Evolutionary conservation across 176 grass and related monocot genomes (phyloP).

Genomic region (Bonia amplexicaulis): DNA sequence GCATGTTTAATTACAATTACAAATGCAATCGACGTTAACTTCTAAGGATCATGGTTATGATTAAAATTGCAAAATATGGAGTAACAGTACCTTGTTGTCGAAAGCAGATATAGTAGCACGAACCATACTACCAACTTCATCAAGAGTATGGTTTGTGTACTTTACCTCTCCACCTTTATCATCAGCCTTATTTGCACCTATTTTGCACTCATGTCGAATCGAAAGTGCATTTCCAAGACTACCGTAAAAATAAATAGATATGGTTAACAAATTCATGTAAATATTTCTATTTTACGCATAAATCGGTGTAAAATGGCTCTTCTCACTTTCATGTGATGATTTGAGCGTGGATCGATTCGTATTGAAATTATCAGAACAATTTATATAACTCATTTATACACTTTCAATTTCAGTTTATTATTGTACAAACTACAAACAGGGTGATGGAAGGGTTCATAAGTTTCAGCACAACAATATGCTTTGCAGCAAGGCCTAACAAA

Average conservation of each 20-base stretch:
- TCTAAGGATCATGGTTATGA: neutral
- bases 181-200: conserved; percentile 54
- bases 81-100: conserved; percentile 57
- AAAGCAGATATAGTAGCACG: conserved; percentile 75
- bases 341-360: too few relatives aligned
- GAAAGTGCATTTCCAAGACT: conserved; percentile 70
- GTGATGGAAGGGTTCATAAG: neutral
- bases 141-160: conserved; percentile 85
- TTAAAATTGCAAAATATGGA: conserved; percentile 16
- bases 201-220: conserved; percentile 78
- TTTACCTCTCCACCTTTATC: conserved; percentile 76
- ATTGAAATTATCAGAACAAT: too few relatives aligned
- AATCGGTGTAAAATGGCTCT: conserved; percentile 1
- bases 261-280: neutral
- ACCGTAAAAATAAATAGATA: conserved; percentile 41
- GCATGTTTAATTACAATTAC: conserved; percentile 18
- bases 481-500: conserved; percentile 1
- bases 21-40: neutral
- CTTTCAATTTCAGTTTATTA: neutral
- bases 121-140: conserved; percentile 91
- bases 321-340: too few relatives aligned
- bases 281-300: neutral
- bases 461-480: neutral
- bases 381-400: neutral
- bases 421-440: neutral